A percentile compares a stretch with the other conserved stretches of the same genome.
phyloP scores from a whole-genome alignment of 441 rosid species.

The Hura crepitans region DNA sequence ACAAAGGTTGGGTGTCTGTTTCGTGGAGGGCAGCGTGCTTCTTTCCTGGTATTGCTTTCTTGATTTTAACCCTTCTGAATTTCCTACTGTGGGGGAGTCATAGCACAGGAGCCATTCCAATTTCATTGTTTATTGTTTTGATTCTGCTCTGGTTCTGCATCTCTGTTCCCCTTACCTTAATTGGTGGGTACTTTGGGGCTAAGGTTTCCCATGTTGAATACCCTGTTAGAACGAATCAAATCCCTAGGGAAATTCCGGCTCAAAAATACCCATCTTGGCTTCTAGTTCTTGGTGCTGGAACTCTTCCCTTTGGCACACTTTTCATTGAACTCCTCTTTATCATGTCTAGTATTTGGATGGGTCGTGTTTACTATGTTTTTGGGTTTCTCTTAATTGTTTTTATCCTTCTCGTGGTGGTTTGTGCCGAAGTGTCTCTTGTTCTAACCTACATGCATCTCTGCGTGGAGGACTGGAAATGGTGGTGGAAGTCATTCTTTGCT shows the following conservation, averaged over 20 bases:
- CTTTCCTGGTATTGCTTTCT: slow-evolving; percentile 90
- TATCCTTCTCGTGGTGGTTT: slow-evolving; percentile 61
- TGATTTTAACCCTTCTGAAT: slow-evolving; percentile 69
- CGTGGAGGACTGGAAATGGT: slow-evolving; percentile 96
- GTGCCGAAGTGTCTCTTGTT: slow-evolving; percentile 93
- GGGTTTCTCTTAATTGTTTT: slow-evolving; percentile 86
- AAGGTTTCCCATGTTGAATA: slow-evolving; percentile 64
- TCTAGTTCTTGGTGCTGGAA: slow-evolving; percentile 96
- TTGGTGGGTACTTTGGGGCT: slow-evolving; percentile 88
- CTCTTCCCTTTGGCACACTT: slow-evolving; percentile 91
- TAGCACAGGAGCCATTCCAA: slow-evolving; percentile 89
- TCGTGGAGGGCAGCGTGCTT: slow-evolving; percentile 81
- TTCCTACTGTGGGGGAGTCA: slow-evolving; percentile 88
- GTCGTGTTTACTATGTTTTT: slow-evolving; percentile 87
- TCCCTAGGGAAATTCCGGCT: slow-evolving; percentile 96
- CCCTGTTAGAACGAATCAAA: slow-evolving; percentile 93
- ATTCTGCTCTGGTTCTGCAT: slow-evolving; percentile 96
- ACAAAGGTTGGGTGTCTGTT: slow-evolving; percentile 78
- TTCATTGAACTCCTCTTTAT: slow-evolving; percentile 95
- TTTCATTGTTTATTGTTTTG: slow-evolving; percentile 66
- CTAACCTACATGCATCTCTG: slow-evolving; percentile 97
- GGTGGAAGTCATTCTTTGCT: slow-evolving; percentile 99
- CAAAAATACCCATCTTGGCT: slow-evolving; percentile 95
- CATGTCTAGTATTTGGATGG: slow-evolving; percentile 94
- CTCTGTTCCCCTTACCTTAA: slow-evolving; percentile 85